Evolutionary conservation across 306 rosid genomes (phyloP).

Genomic region (Echinosophora koreensis): DNA sequence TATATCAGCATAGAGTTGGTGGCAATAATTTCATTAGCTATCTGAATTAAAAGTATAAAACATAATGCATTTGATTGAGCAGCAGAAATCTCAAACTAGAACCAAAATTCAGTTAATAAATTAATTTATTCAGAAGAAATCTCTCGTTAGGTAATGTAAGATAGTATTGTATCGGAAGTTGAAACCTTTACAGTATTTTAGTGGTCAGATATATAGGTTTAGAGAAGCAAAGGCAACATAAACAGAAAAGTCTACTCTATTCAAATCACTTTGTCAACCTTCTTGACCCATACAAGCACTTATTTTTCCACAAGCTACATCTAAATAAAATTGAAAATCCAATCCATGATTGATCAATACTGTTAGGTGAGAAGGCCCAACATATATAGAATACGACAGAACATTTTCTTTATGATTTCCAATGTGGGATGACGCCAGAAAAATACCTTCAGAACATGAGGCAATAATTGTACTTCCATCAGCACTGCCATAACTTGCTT

Average conservation of each 20-base stretch:
- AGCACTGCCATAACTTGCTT: conserved; percentile 88
- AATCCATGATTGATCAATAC: conserved; percentile 26
- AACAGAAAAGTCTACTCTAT: conserved; percentile 14
- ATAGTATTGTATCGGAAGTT: neutral
- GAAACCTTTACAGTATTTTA: conserved; percentile 22
- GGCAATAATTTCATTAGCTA: conserved; percentile 24
- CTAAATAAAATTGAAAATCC: conserved; percentile 32
- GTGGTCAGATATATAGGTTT: conserved; percentile 19
- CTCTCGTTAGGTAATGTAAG: neutral
- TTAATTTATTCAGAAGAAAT: conserved; percentile 8
- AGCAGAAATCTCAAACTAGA: conserved; percentile 4
- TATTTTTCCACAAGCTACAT: conserved; percentile 27
- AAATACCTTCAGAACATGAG: conserved; percentile 98
- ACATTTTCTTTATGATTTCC: conserved; percentile 3
- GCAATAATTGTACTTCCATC: conserved; percentile 92
- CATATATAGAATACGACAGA: conserved; percentile 25
- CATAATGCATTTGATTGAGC: conserved; percentile 23
- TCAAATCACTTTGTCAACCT: conserved; percentile 37
- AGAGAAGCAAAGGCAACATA: conserved; percentile 34
- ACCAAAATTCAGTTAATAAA: conserved; percentile 5
- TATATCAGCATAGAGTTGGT: conserved; percentile 1
- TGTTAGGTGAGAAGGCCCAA: conserved; percentile 32
- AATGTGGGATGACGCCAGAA: conserved; percentile 9
- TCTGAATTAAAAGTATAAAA: conserved; percentile 24
- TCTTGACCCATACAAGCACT: conserved; percentile 2